These are phyloP conservation scores for Myriosclerotinia curreyana DNA, from an alignment of 2,329 filamentous ascomycete species.

Conservation along the genomic window DNA sequence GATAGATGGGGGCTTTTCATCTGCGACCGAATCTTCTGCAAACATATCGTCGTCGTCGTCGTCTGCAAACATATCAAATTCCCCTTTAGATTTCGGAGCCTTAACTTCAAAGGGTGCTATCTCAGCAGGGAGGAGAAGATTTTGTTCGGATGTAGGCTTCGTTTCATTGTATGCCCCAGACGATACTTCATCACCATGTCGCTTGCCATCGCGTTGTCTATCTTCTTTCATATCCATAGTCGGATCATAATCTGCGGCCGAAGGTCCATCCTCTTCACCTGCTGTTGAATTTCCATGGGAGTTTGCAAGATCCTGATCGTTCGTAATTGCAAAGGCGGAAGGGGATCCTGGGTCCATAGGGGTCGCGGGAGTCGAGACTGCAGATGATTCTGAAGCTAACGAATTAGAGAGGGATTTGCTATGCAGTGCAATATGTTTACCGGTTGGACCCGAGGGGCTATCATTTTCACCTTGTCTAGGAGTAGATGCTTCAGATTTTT, in stretches of 20 bases:
- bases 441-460: constrained; percentile 36
- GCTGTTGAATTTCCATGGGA: constrained; percentile 45
- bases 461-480: constrained; percentile 33
- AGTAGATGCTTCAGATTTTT: constrained; percentile 38
- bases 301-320: constrained; percentile 67
- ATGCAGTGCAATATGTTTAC: constrained; percentile 37
- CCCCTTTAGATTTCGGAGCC: constrained; percentile 53
- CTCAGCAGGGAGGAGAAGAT: constrained; percentile 45
- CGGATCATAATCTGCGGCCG: constrained; percentile 91
- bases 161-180: constrained; percentile 58
- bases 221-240: constrained; percentile 87
- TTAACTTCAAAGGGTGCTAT: constrained; percentile 40
- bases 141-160: constrained; percentile 50
- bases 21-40: constrained; percentile 49
- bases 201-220: constrained; percentile 64
- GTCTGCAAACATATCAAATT: constrained; percentile 87
- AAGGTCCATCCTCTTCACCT: constrained; percentile 65
- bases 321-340: constrained; percentile 56
- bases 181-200: constrained; percentile 55
- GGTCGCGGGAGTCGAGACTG: constrained; percentile 40
- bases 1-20: constrained; percentile 39
- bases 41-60: constrained; percentile 67
- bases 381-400: constrained; percentile 32
- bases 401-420: constrained; percentile 24
- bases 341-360: constrained; percentile 41